phyloP scores from a whole-genome alignment of 768 basidiomycete species.

The Hygrocybe punicea region DNA sequence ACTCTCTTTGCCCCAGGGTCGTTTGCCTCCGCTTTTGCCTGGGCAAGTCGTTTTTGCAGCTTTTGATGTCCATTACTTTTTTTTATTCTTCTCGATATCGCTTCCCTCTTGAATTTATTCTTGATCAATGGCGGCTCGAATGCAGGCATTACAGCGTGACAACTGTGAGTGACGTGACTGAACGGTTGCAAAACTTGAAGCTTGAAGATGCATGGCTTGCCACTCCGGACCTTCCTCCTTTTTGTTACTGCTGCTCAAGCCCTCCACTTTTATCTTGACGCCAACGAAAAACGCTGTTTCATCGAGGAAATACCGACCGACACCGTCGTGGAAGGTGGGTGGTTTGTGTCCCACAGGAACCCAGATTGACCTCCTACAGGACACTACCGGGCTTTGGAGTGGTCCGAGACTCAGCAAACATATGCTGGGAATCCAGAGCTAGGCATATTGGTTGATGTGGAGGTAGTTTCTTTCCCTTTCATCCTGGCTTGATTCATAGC shows the following conservation, averaged over 20 bases:
- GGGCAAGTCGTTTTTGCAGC: constrained; percentile 73
- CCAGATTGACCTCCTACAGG: constrained; percentile 47
- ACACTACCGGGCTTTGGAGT: constrained; percentile 90
- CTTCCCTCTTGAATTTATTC: constrained; percentile 87
- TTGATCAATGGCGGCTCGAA: constrained; percentile 49
- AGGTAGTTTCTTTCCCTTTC: constrained; percentile 50
- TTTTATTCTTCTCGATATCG: constrained; percentile 68
- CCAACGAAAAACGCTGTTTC: constrained; percentile 91
- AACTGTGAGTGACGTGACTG: too few relatives aligned
- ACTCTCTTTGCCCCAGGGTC: constrained; percentile 81
- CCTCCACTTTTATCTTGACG: constrained; percentile 95
- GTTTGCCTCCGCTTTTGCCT: constrained; percentile 69
- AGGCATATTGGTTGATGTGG: constrained; percentile 87
- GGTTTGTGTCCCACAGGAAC: not conserved
- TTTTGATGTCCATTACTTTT: constrained; percentile 77
- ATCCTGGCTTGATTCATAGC: not conserved
- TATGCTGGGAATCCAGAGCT: constrained; percentile 74
- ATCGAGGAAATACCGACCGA: constrained; percentile 93
- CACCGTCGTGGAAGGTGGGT: constrained; percentile 89
- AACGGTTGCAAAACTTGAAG: too few relatives aligned
- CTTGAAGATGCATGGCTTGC: too few relatives aligned
- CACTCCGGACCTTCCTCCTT: constrained; percentile 31
- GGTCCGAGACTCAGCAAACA: constrained; percentile 66
- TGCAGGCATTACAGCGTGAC: too few relatives aligned
- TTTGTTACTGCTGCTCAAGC: constrained; percentile 55